Base-by-base conservation (phyloP, 176 grass and related monocot species). In the Paspalum notatum region DNA sequence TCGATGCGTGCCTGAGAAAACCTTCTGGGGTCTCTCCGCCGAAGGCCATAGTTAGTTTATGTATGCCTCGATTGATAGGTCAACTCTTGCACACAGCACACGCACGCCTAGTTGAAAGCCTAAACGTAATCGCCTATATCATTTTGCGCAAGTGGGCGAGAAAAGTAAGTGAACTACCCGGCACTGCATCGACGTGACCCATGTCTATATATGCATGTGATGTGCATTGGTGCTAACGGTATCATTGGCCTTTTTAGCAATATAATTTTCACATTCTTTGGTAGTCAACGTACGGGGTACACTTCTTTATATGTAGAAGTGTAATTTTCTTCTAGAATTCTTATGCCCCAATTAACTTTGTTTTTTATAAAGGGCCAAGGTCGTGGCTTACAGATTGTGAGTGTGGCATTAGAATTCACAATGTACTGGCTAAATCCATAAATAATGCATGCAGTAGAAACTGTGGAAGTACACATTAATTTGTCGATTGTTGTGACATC, bases 111-210 rank as follows among this genome's bases (percentile, higher is more conserved):
- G 79, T 69, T 14, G 46, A 82, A 53, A 52, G 25, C 71, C 63
- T 77, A 61, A 41, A 68, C 71, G 54, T 72, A 65, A 65, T 39
- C 49, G 47, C 50, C 0, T 24, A 43, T 25, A 24, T 25, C 71
- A 79, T 64, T 65, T 47, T 5, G 76, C 48, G 49, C 76, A 80
- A 86, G 84, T 86, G 76, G 71, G 68, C 17, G 14, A 73, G 73
- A 20, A 74, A 79, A 80, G 57, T 62, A 50, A 21, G 17, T 1
- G 18, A 75, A 14, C 7, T 62, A 32, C 12, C n/a, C 21, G 54
- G 43, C 24, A 24, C 58, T 44, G 66, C 42, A 65, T 85, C 46
- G 57, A 79, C 64, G 67, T 78, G 75, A 72, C 57, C 67, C 38
- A 43, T 72, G 83, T 79, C 66, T 37, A 15, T 20, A 4, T n/a